Percentiles rank a stretch among this genome's conserved stretches.
Evolutionary conservation across 2,329 filamentous ascomycete species (phyloP).

Genomic region (Colletotrichum aenigma): DNA sequence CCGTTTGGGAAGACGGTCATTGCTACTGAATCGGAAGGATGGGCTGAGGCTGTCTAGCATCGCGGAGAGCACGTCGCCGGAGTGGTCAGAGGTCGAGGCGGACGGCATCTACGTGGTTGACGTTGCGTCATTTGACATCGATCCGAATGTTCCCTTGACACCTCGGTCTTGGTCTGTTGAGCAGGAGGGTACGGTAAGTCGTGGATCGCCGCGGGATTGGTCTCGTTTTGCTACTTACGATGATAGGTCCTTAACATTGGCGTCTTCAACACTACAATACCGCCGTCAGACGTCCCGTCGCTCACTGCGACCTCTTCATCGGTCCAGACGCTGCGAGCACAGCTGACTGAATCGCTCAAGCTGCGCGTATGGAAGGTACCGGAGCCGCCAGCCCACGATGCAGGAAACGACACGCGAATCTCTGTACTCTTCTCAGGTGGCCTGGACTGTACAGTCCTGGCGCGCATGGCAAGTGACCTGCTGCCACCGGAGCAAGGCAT

Average conservation of each 20-base stretch:
- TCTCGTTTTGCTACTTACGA: constrained; percentile 44
- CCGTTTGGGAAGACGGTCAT: constrained; percentile 82
- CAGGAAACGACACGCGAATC: constrained; percentile 53
- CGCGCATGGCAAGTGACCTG: constrained; percentile 78
- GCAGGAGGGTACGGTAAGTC: constrained; percentile 50
- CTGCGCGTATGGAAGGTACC: constrained; percentile 71
- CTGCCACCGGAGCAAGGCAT: constrained; percentile 72
- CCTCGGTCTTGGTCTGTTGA: constrained; percentile 33
- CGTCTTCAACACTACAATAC: constrained; percentile 52
- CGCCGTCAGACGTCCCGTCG: constrained; percentile 32
- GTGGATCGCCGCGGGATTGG: constrained; percentile 20
- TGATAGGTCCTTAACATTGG: constrained; percentile 59
- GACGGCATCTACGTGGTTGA: constrained; percentile 78
- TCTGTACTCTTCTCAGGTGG: constrained; percentile 94
- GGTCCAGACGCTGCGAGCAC: constrained; percentile 56
- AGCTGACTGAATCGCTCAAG: constrained; percentile 65
- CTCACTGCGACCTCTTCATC: constrained; percentile 44
- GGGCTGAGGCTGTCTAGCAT: constrained; percentile 73
- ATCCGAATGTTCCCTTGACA: background rate
- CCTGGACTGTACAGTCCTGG: constrained; percentile 88
- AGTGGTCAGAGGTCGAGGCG: constrained; percentile 83
- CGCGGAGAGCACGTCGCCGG: constrained; percentile 53
- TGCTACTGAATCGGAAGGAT: constrained; percentile 63
- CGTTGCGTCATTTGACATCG: constrained; percentile 37
- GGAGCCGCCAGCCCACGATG: constrained; percentile 45